These are phyloP conservation scores for Arthrocladium fulminans DNA, from an alignment of 2,329 filamentous ascomycete species.

Conservation along the genomic window DNA sequence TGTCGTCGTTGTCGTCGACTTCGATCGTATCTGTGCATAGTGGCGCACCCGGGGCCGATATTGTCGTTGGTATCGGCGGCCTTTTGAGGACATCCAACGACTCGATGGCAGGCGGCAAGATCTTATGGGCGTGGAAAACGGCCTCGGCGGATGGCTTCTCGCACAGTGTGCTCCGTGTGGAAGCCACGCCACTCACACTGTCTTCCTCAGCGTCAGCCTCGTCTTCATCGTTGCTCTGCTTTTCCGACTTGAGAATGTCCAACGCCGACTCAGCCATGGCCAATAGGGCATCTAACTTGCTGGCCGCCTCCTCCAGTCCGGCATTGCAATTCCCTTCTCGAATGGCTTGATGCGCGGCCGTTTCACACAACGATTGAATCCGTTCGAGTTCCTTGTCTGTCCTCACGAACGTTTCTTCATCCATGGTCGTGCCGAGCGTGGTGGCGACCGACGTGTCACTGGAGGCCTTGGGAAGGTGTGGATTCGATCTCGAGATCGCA, in stretches of 20 bases:
- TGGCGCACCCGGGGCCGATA: not conserved
- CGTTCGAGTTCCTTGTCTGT: slow-evolving; percentile 71
- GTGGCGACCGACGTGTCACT: not conserved
- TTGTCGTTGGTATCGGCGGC: slow-evolving; percentile 6
- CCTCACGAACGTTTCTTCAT: slow-evolving; percentile 59
- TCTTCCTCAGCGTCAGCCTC: slow-evolving; percentile 11
- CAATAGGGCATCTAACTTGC: slow-evolving; percentile 55
- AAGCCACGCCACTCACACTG: slow-evolving; percentile 9
- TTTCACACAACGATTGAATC: slow-evolving; percentile 73
- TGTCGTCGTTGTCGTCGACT: slow-evolving; percentile 21
- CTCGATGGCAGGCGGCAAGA: not conserved
- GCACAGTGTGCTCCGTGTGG: slow-evolving; percentile 5
- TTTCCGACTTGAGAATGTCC: slow-evolving; percentile 40
- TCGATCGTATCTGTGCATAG: slow-evolving; percentile 16
- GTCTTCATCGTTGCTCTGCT: slow-evolving; percentile 19
- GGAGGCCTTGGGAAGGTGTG: slow-evolving; percentile 1
- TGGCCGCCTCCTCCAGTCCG: slow-evolving; percentile 62
- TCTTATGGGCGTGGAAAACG: not conserved
- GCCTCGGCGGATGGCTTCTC: slow-evolving; percentile 9
- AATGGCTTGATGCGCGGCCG: slow-evolving; percentile 81
- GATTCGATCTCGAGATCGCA: not conserved
- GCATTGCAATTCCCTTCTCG: slow-evolving; percentile 74
- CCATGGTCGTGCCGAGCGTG: slow-evolving; percentile 25
- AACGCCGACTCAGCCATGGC: slow-evolving; percentile 50
- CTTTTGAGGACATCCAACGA: not conserved